Evolutionary conservation across 768 basidiomycete species (phyloP), one percentile per base, ranked within the genome.

Genomic region (Hygrophorus russula): DNA sequence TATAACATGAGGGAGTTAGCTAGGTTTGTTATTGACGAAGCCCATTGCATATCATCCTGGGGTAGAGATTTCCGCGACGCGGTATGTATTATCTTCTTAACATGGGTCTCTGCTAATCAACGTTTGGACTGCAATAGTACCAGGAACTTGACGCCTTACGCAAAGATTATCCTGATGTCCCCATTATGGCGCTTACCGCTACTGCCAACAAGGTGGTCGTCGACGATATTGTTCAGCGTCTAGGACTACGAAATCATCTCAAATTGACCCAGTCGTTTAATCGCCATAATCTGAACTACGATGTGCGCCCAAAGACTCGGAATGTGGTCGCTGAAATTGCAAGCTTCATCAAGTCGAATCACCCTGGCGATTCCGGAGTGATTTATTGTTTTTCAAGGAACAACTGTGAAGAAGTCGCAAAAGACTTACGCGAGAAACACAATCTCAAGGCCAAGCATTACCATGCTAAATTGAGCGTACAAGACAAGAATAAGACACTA

Each of bases 161-260:
- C 36, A 65, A 71, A 11, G 74, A 76, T 12, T 97, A 77, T 63
- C 86, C 88, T 0, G 59, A 71, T 5, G 71, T 91, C 0, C 94
- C 96, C 0, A 84, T 98, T 53, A 96, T 97, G 78, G 96, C 96
- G 0, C 70, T 98, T 36, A 99, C 96, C 0, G 96, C 92, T 5
- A 99, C 94, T 0, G 96, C 94, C 3, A 90, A 88, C 55, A 66
- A 71, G 32, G 70, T 78, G 42, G 82, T 83, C 0, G 72, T 84
- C 36, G 69, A 76, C 15, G 92, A 98, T 60, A 87, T 99, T 54
- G 73, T 82, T 42, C 58, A 66, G 13, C 77, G 76, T 10, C 76
- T 98, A 7, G 64, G 73, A 18, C 73, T 97, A 46, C 56, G 55
- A 15, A 59, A 70, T 45, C 74, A 78, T 42, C 69, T 71, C 8